Evolutionary conservation across 2,329 filamentous ascomycete genomes (phyloP), one percentile per base, ranked within the genome.

Genomic region (Pestalotiopsis sp.): DNA sequence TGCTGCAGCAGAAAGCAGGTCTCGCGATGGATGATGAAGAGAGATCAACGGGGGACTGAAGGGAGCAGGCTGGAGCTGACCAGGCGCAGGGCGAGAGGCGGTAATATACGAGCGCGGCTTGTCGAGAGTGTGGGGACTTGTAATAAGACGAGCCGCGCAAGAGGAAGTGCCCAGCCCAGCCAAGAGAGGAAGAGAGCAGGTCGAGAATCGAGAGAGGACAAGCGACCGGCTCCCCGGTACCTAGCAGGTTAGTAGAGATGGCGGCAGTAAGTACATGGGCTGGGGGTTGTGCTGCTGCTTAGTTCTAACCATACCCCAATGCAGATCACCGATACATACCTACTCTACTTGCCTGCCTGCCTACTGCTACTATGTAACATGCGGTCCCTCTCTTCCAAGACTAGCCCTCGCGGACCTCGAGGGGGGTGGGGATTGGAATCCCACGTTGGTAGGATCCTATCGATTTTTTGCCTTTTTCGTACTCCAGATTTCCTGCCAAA

Each of bases 1-100:
- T 69, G 65, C 63, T n/a, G 67, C 61, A 56, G 58, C 65, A 14
- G 52, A 17, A n/a, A 39, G 57, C 11, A 13, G 20, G 11, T 27
- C 25, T 59, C 23, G 57, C 27, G 20, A 27, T 59, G n/a, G 25
- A 39, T 13, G 27, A 38, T 5, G 27, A 39, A 39, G 17, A 20
- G 27, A 62, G 59, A 20, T 39, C 31, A 62, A 59, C 12, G 17
- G 57, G 14, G 23, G 27, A 27, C 25, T 36, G 57, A 36, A 36
- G 12, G 23, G n/a, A 27, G 57, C 23, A 36, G 27, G 14, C 23
- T 9, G 27, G 27, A 59, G 57, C 9, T 27, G 23, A 27, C 45
- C n/a, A 52, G 6, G 45, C 45, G 45, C 14, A 36, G 57, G 57
- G 23, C 57, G 23, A 27, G 57, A 14, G 27, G 27, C 57, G 23